Evolutionary conservation across 2,329 filamentous ascomycete species (phyloP), one percentile per base, ranked within the genome.

Genomic region (Claviceps citrina): DNA sequence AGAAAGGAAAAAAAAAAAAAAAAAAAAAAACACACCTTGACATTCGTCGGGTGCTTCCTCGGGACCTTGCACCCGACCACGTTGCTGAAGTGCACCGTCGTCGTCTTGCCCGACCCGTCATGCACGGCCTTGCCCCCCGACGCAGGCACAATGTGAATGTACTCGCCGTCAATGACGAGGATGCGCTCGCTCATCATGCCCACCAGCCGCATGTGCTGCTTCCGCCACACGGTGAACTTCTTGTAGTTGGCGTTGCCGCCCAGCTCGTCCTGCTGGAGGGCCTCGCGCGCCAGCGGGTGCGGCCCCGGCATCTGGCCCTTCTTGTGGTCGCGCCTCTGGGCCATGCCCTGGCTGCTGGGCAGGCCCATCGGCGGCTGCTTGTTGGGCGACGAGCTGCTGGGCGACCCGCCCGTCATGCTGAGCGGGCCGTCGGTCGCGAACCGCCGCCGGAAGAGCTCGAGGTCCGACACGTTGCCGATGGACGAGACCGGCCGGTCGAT

Each of bases 61-160:
- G 77, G 80, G 36, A 87, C 78, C 57, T 87, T 89, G 55, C 81
- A 85, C 3, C 84, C 84, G 13, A 93, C 74, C 5, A 91, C 81
- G 42, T 81, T 82, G 51, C 76, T 81, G 54, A 89, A 87, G 51
- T 87, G 83, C 36, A 89, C 81, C 31, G 82, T 85, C 3, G 82
- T 86, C 26, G 77, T 81, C 62, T 85, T 86, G 27, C 73, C 73
- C 41, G 67, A 69, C 18, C 67, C 70, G 41, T 80, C 76, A 43
- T 75, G 71, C 42, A 76, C 62, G 9, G 75, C 72, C 54, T 81
- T 83, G 28, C 78, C 77, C 8, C 71, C 71, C 2, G 72, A 73
- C 2, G 73, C 68, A 20, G 84, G 82, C 71, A 85, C 80, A 50
- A 93, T 85, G 58, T 89, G 83, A 45, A 93, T 76, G 56, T 87